Conservation (phyloP, 148 eudicot genomes). For the Diospyros lotus region DNA sequence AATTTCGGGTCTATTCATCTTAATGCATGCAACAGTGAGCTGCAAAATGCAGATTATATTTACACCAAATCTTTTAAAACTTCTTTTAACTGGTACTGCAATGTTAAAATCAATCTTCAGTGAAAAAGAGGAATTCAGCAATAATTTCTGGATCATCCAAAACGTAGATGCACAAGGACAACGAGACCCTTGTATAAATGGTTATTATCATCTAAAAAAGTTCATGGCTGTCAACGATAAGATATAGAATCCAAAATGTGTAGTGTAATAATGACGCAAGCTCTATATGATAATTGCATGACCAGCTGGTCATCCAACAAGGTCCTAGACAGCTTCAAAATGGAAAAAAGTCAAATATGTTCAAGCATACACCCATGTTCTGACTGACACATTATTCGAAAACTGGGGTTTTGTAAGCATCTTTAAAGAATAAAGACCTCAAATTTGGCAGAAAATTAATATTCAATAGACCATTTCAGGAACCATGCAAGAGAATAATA, state of each 20-base stretch:
- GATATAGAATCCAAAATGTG: not conserved
- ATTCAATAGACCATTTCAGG: not conserved
- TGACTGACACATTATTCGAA: not conserved
- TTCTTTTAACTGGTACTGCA: not conserved
- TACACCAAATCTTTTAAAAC: not conserved
- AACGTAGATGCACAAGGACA: not conserved
- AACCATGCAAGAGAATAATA: not conserved
- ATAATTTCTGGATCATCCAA: not conserved
- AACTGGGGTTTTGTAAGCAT: not conserved
- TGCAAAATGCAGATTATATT: constrained; percentile 20
- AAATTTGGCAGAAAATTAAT: not conserved
- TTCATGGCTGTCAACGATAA: not conserved
- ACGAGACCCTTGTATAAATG: not conserved
- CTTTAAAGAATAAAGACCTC: not conserved
- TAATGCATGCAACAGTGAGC: constrained; percentile 78
- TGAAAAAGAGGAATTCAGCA: not conserved
- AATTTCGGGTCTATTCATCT: constrained; percentile 71
- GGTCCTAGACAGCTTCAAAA: not conserved
- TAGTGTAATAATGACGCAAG: not conserved
- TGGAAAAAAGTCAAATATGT: not conserved
- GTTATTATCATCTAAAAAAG: not conserved
- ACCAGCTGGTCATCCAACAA: constrained; percentile 2
- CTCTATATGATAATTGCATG: not conserved
- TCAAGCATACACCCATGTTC: not conserved
- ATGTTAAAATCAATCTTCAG: not conserved